Evolutionary conservation across 352 stramenopile species (phyloP), one percentile per base, ranked within the genome.

Genomic region (Pythium dissimile): DNA sequence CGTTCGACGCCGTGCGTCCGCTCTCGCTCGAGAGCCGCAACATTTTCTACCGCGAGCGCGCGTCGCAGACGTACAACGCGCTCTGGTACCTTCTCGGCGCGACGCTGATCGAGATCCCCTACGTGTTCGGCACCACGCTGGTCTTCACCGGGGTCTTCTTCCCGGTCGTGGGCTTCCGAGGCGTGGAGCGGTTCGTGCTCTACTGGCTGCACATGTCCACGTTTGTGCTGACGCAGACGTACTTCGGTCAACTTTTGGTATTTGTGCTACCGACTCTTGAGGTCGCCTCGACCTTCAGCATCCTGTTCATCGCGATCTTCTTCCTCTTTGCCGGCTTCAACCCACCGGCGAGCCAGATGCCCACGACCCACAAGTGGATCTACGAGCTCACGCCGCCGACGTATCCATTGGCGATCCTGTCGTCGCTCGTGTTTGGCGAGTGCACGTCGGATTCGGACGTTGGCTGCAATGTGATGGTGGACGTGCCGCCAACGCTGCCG

Each of bases 11-110:
- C 3, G 74, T 84, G 3, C 32, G 92, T 12, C 71, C 82, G 16
- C 57, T 92, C 6, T 76, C 89, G 47, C 60, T 78, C 60, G 64
- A 73, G 23, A 77, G 94, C 57, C 71, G 88, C 15, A 78, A 89
- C 28, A 82, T 90, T 24, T 98, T 94, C 64, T 96, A 96, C 72
- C 64, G 84, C 11, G 86, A 96, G 61, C 80, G 88, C 35, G 73
- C 78, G n/a, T 75, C 77, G 8, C 51, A 80, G 41, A 94, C 92
- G 67, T 97, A 97, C 54, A 66, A 76, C 45, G 47, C 74, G 23
- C 51, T 60, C 10, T 70, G 80, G 35, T 82, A 93, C 46, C 67
- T 64, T 23, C 98, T 96, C 12, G 79, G 41, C 23, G 80, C 89
- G 38, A 80, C 91, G 34, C 98, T 96, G 28, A 59, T 71, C 20